phyloP scores from a whole-genome alignment of 2,329 filamentous ascomycete genomes.

The Stachybotrys elegans region DNA sequence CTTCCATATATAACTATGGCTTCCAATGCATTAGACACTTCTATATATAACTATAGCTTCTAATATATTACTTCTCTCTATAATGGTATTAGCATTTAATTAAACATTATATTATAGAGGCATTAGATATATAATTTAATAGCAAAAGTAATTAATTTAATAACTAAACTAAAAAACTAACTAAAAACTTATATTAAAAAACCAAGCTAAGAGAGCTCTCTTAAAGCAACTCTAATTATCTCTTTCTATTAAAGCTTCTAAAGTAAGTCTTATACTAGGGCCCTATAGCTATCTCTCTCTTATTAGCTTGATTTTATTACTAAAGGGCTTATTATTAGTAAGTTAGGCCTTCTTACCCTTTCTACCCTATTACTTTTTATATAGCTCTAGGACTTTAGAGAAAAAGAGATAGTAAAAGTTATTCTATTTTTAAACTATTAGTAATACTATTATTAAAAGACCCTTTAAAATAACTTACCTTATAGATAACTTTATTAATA shows the following conservation, averaged over 20 bases:
- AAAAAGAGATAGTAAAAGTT: not conserved
- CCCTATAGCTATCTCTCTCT: too few relatives aligned
- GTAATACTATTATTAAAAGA: conserved; percentile 1
- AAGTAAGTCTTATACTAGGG: not conserved
- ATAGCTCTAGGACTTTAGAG: not conserved
- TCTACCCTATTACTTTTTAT: not conserved
- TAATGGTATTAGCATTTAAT: not conserved
- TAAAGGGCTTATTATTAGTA: not conserved
- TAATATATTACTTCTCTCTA: not conserved
- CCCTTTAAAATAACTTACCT: not conserved
- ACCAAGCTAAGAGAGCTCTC: too few relatives aligned
- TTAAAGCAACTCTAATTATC: too few relatives aligned
- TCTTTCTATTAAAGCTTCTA: not conserved
- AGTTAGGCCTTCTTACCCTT: not conserved
- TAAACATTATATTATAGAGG: not conserved
- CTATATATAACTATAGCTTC: not conserved
- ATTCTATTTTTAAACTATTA: conserved; percentile 1
- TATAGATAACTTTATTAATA: not conserved
- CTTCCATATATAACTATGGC: not conserved
- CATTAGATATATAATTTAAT: not conserved
- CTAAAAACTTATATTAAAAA: not conserved
- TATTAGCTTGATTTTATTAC: not conserved
- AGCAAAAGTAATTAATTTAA: not conserved
- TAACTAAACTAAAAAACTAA: not conserved
- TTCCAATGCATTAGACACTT: not conserved